Base-by-base conservation (phyloP, 1,284 basidiomycete species). In the Golubevia pallescens region DNA sequence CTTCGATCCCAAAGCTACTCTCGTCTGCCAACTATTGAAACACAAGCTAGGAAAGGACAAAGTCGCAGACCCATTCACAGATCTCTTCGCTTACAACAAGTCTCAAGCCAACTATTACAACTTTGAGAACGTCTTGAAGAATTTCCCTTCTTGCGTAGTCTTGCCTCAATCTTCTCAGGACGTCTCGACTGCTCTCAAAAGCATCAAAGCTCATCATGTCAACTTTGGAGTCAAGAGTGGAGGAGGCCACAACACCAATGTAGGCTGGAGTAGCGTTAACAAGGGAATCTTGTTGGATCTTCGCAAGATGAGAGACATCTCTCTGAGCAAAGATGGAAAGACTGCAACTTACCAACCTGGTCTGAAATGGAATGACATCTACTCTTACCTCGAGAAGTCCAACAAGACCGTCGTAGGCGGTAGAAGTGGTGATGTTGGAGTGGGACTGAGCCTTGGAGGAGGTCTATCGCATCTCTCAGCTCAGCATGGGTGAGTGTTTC, bases 221-320 rank as follows among this genome's bases (percentile, higher is more conserved):
- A 48, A 57, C 21, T 75, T 76, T 55, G 73, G 71, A 16, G 66
- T 77, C 8, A 72, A 75, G 13, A 59, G 71, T 0, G 74, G 70
- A 3, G 75, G 75, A 1, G 28, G 28, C 28, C 75, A 77, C 48
- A 66, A 75, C 3, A 65, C 69, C 14, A 77, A 76, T 66, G 57
- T 58, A 8, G 67, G 63, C 2, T 77, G 69, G 68, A 66, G 73
- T 60, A 63, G 58, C 55, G 62, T 64, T 38, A 3, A 62, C 0
- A 34, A 51, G 0, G 75, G 75, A n/a, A 59, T 77, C 0, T 57
- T 77, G 28, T 60, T 77, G 34, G 70, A 74, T 42, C 58, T 77
- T 2, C 58, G 54, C 19, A 19, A 34, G 5, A 62, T 77, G 63
- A 70, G 53, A 10, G 24, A 3, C 8, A 75, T 72, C 28, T 13